phyloP scores from a whole-genome alignment of 495 filamentous ascomycete species.

The Mytilinidion resinicola region DNA sequence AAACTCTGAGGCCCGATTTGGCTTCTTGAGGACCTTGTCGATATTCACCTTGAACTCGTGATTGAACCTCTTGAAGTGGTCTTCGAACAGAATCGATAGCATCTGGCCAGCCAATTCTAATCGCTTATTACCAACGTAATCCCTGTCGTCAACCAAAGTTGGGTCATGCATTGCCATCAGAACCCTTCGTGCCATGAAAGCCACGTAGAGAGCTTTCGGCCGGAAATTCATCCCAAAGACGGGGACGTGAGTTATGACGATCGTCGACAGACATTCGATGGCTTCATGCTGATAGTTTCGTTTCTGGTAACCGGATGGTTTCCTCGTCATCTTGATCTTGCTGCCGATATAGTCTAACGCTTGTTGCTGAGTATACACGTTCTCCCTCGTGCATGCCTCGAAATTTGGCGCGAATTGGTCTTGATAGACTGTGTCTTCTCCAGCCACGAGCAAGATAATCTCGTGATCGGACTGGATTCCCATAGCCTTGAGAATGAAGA shows the following conservation, averaged over 20 bases:
- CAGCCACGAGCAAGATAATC: constrained; percentile 80
- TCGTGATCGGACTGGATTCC: constrained; percentile 91
- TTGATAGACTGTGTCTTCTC: constrained; percentile 77
- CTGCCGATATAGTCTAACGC: constrained; percentile 85
- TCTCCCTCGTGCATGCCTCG: constrained; percentile 75
- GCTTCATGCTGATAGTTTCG: constrained; percentile 80
- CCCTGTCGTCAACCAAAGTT: constrained; percentile 84
- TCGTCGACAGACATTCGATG: constrained; percentile 80
- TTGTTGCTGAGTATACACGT: constrained; percentile 85
- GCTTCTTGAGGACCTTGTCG: constrained; percentile 88
- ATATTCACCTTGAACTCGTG: constrained; percentile 80
- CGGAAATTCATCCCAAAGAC: constrained; percentile 84
- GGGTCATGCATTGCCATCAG: constrained; percentile 87
- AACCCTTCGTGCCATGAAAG: constrained; percentile 90
- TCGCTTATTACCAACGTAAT: constrained; percentile 97
- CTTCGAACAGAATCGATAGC: constrained; percentile 91
- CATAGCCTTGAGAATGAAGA: constrained; percentile 85
- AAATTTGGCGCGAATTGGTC: constrained; percentile 93
- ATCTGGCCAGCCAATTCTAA: constrained; percentile 92
- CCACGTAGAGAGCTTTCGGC: constrained; percentile 91
- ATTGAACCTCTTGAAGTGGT: constrained; percentile 92
- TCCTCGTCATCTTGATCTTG: constrained; percentile 75
- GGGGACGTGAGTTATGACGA: constrained; percentile 90
- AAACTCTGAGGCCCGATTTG: constrained; percentile 74
- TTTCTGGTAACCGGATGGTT: constrained; percentile 47